Evolutionary conservation across 805 yeast genomes (phyloP).

Genomic region (Cyberlindnera euphorbiae): DNA sequence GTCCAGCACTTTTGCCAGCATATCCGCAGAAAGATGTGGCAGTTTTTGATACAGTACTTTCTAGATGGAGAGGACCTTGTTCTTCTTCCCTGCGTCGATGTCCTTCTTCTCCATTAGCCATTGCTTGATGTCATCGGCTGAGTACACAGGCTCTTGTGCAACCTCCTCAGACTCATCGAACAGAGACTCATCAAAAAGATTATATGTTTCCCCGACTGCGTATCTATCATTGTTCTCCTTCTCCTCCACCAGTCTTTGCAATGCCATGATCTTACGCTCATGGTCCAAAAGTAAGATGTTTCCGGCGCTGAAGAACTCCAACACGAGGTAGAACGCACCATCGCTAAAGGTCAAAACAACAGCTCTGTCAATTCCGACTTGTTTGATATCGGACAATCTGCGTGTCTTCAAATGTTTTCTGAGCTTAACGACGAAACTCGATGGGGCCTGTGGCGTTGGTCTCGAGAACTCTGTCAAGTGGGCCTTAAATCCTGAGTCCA

Average conservation of each 20-base stretch:
- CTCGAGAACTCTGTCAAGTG: slow-evolving; percentile 79
- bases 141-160: slow-evolving; percentile 1
- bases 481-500: slow-evolving; percentile 83
- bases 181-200: slow-evolving; percentile 50
- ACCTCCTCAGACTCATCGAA: slow-evolving; percentile 30
- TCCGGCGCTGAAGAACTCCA: slow-evolving; percentile 95
- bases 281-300: slow-evolving; percentile 76
- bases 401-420: slow-evolving; percentile 83
- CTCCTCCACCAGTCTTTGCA: slow-evolving; percentile 77
- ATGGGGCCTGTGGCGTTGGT: slow-evolving; percentile 75
- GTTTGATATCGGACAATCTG: slow-evolving; percentile 66
- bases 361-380: slow-evolving; percentile 78
- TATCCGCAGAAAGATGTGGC: slow-evolving; percentile 74
- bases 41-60: slow-evolving; percentile 63
- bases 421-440: slow-evolving; percentile 78
- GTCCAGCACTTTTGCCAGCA: slow-evolving; percentile 56
- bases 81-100: slow-evolving; percentile 27
- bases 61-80: slow-evolving; percentile 56
- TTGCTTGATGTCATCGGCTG: slow-evolving; percentile 17
- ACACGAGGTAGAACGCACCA: slow-evolving; percentile 68
- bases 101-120: slow-evolving; percentile 25
- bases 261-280: slow-evolving; percentile 57
- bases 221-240: slow-evolving; percentile 57
- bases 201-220: slow-evolving; percentile 72
- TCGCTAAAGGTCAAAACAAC: slow-evolving; percentile 81